Base-by-base conservation (phyloP, 2,329 filamentous ascomycete genomes). In the Colletotrichum graminicola region DNA sequence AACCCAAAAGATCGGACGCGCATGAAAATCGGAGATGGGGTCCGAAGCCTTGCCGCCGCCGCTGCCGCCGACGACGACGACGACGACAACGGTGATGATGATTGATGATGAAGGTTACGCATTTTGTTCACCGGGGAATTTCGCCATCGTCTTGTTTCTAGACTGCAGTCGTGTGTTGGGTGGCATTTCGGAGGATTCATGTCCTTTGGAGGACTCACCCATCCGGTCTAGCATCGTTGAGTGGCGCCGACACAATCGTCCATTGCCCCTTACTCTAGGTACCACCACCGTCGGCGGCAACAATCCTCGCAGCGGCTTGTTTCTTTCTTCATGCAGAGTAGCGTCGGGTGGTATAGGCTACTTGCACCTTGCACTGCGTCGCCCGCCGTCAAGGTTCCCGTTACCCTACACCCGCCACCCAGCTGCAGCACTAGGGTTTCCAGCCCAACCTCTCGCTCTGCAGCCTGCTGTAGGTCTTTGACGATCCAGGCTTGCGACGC, bases 371-470 rank as follows among this genome's bases (percentile, higher is more conserved):
- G 67, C 56, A 62, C 51, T 43, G 51, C 63, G 49, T 62, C 49
- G 49, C 51, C 56, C 56, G 63, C 63, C 63, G 14, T 57, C 56
- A 57, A 71, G 41, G 49, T 71, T 57, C 67, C 57, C 43, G 64
- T 57, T 47, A 62, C 64, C 52, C 12, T 11, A 41, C 39, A 39
- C 36, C 36, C 39, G 39, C 39, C 39, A 41, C 41, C 55, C 54
- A 41, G 18, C 66, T 60, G 39, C 47, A 56, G 63, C 49, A 67
- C 56, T 43, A 23, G 41, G 47, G 18, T 26, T 61, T 56, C 26
- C 51, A 45, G 51, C 64, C 64, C 64, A 71, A 59, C 68, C 63
- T 67, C 67, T 45, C 67, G 21, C 61, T 23, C 56, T 56, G 49
- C 47, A 49, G 29, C 23, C 67, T 51, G 39, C 10, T 51, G 51